Percentiles rank a stretch among this genome's conserved stretches.
These are phyloP conservation scores for Acephala macrosclerotiorum DNA, from an alignment of 2,329 filamentous ascomycete species.

Conservation along the genomic window DNA sequence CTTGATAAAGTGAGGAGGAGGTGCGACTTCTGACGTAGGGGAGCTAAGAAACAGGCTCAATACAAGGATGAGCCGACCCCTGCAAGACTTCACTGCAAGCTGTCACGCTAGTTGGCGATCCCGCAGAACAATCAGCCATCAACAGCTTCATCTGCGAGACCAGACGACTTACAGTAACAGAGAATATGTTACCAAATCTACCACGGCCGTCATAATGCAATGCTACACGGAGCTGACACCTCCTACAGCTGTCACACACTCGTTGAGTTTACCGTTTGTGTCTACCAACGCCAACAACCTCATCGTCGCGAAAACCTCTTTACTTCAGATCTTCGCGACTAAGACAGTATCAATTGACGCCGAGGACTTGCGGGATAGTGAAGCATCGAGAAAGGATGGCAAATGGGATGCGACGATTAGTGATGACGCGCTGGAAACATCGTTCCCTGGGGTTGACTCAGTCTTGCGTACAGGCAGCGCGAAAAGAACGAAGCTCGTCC, in stretches of 20 bases:
- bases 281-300: slow-evolving; percentile 82
- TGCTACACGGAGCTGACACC: slow-evolving; percentile 96
- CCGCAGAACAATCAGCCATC: not conserved
- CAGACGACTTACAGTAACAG: not conserved
- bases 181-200: slow-evolving; percentile 28
- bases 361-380: slow-evolving; percentile 36
- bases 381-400: slow-evolving; percentile 50
- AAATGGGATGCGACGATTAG: slow-evolving; percentile 57
- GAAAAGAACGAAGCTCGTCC: slow-evolving; percentile 78
- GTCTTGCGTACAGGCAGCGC: slow-evolving; percentile 68
- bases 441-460: slow-evolving; percentile 69
- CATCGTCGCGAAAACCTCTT: slow-evolving; percentile 88
- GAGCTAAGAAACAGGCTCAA: slow-evolving; percentile 11
- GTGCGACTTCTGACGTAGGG: slow-evolving; percentile 20
- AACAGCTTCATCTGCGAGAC: slow-evolving; percentile 5
- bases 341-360: slow-evolving; percentile 72
- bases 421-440: slow-evolving; percentile 71
- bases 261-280: slow-evolving; percentile 79
- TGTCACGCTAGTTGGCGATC: slow-evolving; percentile 3
- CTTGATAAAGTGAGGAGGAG: slow-evolving; percentile 14
- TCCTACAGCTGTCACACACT: slow-evolving; percentile 92
- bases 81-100: not conserved
- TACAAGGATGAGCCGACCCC: not conserved
- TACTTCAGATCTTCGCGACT: slow-evolving; percentile 88
- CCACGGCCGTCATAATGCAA: slow-evolving; percentile 70